These are phyloP conservation scores for Zygoascus ofunaensis DNA, from an alignment of 805 yeast genomes.

Conservation along the genomic window DNA sequence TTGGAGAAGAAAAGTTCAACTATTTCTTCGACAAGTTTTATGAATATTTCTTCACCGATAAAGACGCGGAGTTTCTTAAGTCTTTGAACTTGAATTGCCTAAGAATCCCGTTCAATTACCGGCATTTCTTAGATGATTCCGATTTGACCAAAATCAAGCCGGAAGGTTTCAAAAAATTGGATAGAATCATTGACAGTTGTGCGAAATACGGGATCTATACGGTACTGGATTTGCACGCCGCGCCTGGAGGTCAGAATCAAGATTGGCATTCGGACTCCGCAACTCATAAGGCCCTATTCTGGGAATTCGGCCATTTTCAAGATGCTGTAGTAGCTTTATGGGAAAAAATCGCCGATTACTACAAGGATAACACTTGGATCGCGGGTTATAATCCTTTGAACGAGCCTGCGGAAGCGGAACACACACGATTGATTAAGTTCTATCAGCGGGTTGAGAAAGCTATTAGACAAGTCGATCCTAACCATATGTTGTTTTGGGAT, in stretches of 20 bases:
- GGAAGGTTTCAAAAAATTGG: conserved; percentile 38
- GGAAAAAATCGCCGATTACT: conserved; percentile 38
- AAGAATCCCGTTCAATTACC: conserved; percentile 44
- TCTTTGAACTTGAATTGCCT: conserved; percentile 38
- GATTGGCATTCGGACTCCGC: conserved; percentile 46
- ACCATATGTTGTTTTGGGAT: conserved; percentile 42
- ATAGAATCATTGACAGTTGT: conserved; percentile 37
- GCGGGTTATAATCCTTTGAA: conserved; percentile 50
- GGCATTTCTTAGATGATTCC: conserved; percentile 41
- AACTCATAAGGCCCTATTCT: conserved; percentile 39
- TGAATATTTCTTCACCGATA: conserved; percentile 45
- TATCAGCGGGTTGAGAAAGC: conserved; percentile 33
- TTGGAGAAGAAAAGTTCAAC: conserved; percentile 41
- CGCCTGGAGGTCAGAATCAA: conserved; percentile 48
- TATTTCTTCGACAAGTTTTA: conserved; percentile 44
- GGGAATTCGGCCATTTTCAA: conserved; percentile 43
- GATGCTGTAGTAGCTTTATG: conserved; percentile 40
- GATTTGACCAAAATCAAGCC: conserved; percentile 37
- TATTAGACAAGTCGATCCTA: conserved; percentile 37
- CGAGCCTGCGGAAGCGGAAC: conserved; percentile 42
- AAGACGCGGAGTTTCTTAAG: conserved; percentile 39
- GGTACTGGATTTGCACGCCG: conserved; percentile 41
- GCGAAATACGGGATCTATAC: conserved; percentile 40
- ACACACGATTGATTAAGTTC: conserved; percentile 33
- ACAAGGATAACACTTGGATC: conserved; percentile 39